A percentile compares a stretch with the other conserved stretches of the same genome.
Conservation (phyloP, 345 rosid species). For the Fremontodendron californicum region DNA sequence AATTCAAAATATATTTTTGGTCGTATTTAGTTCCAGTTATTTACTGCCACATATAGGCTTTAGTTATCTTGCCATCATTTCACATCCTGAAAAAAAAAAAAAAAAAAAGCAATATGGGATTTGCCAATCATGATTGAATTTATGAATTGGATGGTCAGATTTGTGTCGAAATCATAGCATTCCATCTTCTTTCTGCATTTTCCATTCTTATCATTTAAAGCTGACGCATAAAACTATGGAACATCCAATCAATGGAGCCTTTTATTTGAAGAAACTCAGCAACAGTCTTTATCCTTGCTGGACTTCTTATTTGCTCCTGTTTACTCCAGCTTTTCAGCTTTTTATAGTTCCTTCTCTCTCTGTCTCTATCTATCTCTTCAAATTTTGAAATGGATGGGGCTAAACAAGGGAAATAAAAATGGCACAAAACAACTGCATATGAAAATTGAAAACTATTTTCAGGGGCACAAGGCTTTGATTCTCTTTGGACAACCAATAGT, state of each 20-base stretch:
- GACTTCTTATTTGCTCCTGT: slow-evolving; percentile 11
- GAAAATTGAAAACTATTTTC: neutral
- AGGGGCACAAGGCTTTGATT: neutral
- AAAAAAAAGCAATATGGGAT: neutral
- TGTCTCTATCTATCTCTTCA: neutral
- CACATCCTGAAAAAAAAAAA: neutral
- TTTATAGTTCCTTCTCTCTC: neutral
- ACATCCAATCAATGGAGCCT: neutral
- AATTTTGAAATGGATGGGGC: neutral
- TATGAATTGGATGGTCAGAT: neutral
- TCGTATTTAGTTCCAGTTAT: neutral
- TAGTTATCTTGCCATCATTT: neutral
- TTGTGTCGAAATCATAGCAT: neutral
- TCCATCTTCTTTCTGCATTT: neutral
- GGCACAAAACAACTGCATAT: neutral
- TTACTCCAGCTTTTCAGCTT: slow-evolving; percentile 3
- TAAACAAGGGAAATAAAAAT: neutral
- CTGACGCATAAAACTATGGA: neutral
- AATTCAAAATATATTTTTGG: neutral
- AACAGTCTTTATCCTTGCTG: slow-evolving; percentile 15
- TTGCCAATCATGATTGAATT: slow-evolving; percentile 3
- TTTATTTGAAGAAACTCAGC: slow-evolving; percentile 8
- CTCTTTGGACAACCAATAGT: neutral
- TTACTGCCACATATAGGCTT: neutral
- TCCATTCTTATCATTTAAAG: slow-evolving; percentile 10